Conservation (phyloP, 768 basidiomycete species). For the Amanita pallidorosea region DNA sequence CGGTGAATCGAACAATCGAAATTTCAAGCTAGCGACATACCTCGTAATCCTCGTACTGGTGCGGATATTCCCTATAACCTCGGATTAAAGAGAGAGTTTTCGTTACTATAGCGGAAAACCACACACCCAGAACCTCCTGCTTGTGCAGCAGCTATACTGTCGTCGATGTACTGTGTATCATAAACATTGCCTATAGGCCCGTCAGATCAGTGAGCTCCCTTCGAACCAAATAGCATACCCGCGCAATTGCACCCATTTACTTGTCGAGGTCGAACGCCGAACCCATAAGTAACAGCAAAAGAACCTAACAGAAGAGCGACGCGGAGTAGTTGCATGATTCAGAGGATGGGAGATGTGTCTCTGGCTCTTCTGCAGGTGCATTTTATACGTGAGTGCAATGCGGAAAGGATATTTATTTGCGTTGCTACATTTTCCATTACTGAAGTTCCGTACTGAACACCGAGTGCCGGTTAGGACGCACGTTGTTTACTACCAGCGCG, state of each 20-base stretch:
- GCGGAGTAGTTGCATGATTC: constrained; percentile 5
- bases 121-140: too few relatives aligned
- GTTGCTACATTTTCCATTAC: too few relatives aligned
- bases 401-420: too few relatives aligned
- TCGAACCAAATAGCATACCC: constrained; percentile 6
- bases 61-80: constrained; percentile 14
- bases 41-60: constrained; percentile 17
- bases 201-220: too few relatives aligned
- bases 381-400: too few relatives aligned
- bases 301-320: background rate
- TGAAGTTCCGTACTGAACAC: too few relatives aligned
- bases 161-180: too few relatives aligned
- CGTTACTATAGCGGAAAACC: background rate
- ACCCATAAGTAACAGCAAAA: constrained; percentile 8
- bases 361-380: too few relatives aligned
- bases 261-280: constrained; percentile 11
- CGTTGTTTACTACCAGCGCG: too few relatives aligned
- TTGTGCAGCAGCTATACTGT: too few relatives aligned
- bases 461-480: too few relatives aligned
- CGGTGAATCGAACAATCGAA: background rate
- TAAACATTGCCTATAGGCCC: too few relatives aligned
- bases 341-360: background rate
- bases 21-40: constrained; percentile 5
- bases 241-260: constrained; percentile 14
- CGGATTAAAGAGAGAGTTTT: background rate